Conservation (phyloP, 179 eudicot species). For the Carnegiea gigantea region DNA sequence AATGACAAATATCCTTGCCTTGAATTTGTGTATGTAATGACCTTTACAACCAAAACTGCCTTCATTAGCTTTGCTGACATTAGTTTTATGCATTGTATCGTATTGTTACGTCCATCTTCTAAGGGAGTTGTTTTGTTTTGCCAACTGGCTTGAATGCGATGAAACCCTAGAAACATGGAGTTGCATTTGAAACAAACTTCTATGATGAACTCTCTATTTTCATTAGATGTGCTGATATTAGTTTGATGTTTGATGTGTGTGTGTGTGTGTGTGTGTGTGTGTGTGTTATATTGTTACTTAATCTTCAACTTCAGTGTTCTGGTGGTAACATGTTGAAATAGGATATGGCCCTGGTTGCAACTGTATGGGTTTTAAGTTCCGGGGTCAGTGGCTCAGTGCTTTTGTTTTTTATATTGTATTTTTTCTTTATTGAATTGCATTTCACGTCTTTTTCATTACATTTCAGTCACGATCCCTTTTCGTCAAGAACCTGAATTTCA, state of each 20-base stretch:
- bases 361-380: neutral
- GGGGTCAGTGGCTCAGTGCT: neutral
- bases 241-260: neutral
- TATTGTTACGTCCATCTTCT: neutral
- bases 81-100: neutral
- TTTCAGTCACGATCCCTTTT: slow-evolving; percentile 89
- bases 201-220: neutral
- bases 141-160: neutral
- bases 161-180: neutral
- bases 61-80: neutral
- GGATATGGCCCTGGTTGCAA: neutral
- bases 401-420: neutral
- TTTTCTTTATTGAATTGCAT: neutral
- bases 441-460: slow-evolving; percentile 16
- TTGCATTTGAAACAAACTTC: neutral
- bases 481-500: slow-evolving; percentile 92
- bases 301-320: neutral
- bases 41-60: neutral
- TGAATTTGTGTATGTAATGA: neutral
- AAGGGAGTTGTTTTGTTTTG: neutral
- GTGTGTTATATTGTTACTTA: neutral
- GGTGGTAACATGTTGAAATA: neutral
- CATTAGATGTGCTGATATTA: neutral
- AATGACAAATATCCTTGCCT: neutral
- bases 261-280: neutral